Conservation (phyloP, 2,329 filamentous ascomycete species). For the Teratosphaeria gauchensis region DNA sequence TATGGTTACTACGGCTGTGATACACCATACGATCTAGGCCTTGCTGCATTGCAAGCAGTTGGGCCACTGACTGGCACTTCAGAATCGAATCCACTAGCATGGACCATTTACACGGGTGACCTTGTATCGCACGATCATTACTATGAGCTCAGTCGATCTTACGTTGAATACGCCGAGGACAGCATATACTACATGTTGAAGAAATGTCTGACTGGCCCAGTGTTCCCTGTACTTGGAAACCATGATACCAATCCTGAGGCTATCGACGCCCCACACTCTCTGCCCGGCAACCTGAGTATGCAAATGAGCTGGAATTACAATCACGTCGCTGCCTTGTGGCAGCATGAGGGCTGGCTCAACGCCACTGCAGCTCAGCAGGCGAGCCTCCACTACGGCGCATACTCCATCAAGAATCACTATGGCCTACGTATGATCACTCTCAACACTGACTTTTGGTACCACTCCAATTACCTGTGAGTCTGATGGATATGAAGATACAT, state of each 20-base stretch:
- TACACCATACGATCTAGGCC: constrained; percentile 48
- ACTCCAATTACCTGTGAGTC: constrained; percentile 30
- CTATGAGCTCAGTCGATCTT: constrained; percentile 40
- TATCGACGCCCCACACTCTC: constrained; percentile 43
- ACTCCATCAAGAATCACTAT: constrained; percentile 45
- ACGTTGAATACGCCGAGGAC: constrained; percentile 45
- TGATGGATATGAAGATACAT: too few species aligned
- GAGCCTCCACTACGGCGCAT: constrained; percentile 45
- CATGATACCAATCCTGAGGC: constrained; percentile 48
- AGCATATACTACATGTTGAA: constrained; percentile 47
- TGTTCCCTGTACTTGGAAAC: constrained; percentile 49
- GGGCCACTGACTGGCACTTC: constrained; percentile 44
- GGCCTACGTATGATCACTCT: constrained; percentile 44
- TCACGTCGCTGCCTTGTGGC: constrained; percentile 46
- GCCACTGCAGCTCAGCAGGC: constrained; percentile 34
- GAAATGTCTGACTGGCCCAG: constrained; percentile 45
- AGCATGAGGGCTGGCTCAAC: constrained; percentile 47
- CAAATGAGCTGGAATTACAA: constrained; percentile 52
- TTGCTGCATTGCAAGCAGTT: constrained; percentile 48
- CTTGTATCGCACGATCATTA: constrained; percentile 47
- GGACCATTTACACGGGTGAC: constrained; percentile 49
- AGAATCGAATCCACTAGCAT: constrained; percentile 37
- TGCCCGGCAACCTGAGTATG: constrained; percentile 34
- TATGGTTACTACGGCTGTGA: constrained; percentile 50
- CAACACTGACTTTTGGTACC: constrained; percentile 43